These are phyloP conservation scores for Pseudogymnoascus sp. DNA, from an alignment of 2,329 filamentous ascomycete species.

Conservation along the genomic window DNA sequence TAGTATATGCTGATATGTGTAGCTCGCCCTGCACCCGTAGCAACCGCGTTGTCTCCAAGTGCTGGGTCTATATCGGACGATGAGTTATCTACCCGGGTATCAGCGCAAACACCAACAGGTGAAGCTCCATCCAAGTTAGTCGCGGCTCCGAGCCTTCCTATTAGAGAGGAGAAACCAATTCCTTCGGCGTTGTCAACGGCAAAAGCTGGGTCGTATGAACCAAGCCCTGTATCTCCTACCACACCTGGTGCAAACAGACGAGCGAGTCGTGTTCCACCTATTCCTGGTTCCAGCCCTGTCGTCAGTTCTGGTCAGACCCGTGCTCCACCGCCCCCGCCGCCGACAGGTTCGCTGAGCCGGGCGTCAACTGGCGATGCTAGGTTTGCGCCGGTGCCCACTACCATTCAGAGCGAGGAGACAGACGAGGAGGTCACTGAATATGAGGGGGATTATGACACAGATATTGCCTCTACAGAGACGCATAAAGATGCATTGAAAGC, in stretches of 20 bases:
- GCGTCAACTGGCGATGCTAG: conserved; percentile 53
- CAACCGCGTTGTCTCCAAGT: conserved; percentile 56
- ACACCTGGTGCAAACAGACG: conserved; percentile 40
- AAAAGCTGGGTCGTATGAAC: conserved; percentile 31
- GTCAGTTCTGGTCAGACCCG: conserved; percentile 45
- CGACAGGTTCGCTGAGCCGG: conserved; percentile 46
- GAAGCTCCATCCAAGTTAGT: conserved; percentile 32
- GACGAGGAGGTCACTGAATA: conserved; percentile 86
- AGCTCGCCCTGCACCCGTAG: conserved; percentile 58
- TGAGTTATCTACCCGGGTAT: conserved; percentile 59
- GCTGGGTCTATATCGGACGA: conserved; percentile 85
- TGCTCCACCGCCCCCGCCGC: conserved; percentile 59
- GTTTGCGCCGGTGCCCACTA: conserved; percentile 36
- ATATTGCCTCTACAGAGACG: conserved; percentile 88
- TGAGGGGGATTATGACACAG: conserved; percentile 95
- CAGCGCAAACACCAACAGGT: conserved; percentile 35
- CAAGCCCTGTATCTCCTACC: conserved; percentile 34
- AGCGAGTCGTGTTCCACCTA: conserved; percentile 51
- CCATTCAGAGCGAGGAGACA: conserved; percentile 49
- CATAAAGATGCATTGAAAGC: conserved; percentile 89
- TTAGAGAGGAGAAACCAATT: conserved; percentile 33
- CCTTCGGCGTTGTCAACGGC: conserved; percentile 38
- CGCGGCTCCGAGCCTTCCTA: conserved; percentile 41
- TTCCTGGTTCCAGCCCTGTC: conserved; percentile 49
- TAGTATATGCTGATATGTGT: conserved; percentile 25